A percentile compares a stretch with the other conserved stretches of the same genome.
phyloP scores from a whole-genome alignment of 306 rosid genomes.

The Sindora glabra region DNA sequence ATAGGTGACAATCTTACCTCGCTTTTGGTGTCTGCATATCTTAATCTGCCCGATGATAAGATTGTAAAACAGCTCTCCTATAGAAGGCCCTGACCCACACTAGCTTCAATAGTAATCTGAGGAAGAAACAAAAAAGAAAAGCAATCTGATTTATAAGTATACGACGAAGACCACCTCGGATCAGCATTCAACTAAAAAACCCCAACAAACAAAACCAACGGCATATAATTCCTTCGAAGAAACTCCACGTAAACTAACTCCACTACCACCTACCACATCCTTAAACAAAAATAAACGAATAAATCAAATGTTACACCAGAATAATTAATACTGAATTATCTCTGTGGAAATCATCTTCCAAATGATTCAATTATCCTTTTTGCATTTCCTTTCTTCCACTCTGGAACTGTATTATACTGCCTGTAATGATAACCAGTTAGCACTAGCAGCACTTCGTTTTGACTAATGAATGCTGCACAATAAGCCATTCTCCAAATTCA shows the following conservation, averaged over 20 bases:
- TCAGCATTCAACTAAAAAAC: constrained; percentile 39
- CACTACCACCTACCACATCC: constrained; percentile 87
- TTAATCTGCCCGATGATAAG: constrained; percentile 6
- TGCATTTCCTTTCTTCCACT: constrained; percentile 24
- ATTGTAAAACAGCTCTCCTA: constrained; percentile 19
- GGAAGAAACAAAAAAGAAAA: constrained; percentile 35
- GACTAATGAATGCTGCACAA: neutral
- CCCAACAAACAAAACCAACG: constrained; percentile 62
- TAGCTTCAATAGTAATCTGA: constrained; percentile 37
- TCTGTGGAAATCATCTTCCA: constrained; percentile 20
- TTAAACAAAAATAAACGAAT: constrained; percentile 9
- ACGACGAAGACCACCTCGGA: constrained; percentile 29
- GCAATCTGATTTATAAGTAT: constrained; percentile 35
- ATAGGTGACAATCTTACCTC: constrained; percentile 44
- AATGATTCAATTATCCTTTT: neutral
- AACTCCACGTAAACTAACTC: constrained; percentile 78
- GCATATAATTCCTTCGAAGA: constrained; percentile 73
- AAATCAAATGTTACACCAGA: constrained; percentile 14
- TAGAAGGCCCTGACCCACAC: constrained; percentile 53
- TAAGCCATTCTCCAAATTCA: neutral
- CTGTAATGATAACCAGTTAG: constrained; percentile 11
- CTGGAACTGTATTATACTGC: neutral
- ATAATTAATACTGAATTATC: constrained; percentile 17
- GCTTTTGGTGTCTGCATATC: constrained; percentile 83
- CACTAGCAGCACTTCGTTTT: neutral